Conservation (phyloP, 305 asterid species). For the Ilex paraguariensis region DNA sequence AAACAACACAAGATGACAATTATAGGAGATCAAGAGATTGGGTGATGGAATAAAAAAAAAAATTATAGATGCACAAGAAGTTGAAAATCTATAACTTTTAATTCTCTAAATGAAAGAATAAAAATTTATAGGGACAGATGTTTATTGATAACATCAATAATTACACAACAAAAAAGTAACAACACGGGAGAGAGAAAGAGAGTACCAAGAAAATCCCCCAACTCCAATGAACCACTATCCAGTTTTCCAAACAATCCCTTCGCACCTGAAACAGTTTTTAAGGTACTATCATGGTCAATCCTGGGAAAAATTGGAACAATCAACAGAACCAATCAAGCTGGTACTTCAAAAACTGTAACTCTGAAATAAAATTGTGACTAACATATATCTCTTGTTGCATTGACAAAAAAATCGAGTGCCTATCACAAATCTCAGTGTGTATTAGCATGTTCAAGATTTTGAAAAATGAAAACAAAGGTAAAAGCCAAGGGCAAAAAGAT, state of each 20-base stretch:
- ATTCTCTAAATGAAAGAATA: too few species aligned
- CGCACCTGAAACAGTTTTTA: slow-evolving; percentile 41
- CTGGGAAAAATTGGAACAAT: background rate
- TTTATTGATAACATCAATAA: background rate
- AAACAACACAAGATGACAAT: slow-evolving; percentile 2
- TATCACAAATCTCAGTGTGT: too few species aligned
- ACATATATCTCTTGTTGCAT: too few species aligned
- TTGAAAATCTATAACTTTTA: too few species aligned
- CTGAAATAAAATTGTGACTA: too few species aligned
- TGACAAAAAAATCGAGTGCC: too few species aligned
- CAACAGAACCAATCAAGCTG: background rate
- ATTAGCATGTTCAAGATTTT: too few species aligned
- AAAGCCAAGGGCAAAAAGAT: too few species aligned
- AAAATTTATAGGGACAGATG: background rate
- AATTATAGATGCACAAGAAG: background rate
- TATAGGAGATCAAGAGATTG: background rate
- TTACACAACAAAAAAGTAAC: slow-evolving; percentile 2
- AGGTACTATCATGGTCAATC: background rate
- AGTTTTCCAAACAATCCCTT: slow-evolving; percentile 38
- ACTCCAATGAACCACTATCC: slow-evolving; percentile 44
- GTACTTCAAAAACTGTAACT: too few species aligned
- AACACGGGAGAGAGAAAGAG: slow-evolving; percentile 1
- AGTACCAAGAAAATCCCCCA: slow-evolving; percentile 75
- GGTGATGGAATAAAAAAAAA: background rate
- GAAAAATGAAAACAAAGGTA: too few species aligned